Base-by-base conservation (phyloP, 1,139 yeast species). In the Pichia sp. region DNA sequence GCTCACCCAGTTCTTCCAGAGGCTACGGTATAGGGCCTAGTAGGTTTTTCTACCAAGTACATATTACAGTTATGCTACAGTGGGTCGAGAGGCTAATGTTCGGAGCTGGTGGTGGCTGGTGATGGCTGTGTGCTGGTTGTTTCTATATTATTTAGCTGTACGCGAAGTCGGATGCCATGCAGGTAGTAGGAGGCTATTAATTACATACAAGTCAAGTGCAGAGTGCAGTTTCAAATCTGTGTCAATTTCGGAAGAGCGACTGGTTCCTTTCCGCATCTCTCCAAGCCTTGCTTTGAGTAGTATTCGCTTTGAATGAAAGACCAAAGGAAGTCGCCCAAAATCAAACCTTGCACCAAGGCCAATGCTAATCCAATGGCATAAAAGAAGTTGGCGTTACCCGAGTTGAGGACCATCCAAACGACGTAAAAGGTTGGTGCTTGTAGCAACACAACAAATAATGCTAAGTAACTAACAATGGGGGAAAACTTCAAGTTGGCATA, bases 321-420 rank as follows among this genome's bases (percentile, higher is more conserved):
- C 96, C 97, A 88, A 11, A 81, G 61, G 47, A 85, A 71, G 51
- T 93, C 98, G 40, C 82, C 69, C 22, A 87, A 52, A 3, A 85
- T 65, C 24, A 85, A 60, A 1, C 78, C 76, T 50, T 87, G 71
- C 3, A 87, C 85, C 13, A 77, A 64, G 0, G 86, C 80, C 63
- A 88, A 83, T 4, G 82, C 83, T 45, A 91, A 68, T 17, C 93
- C 86, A 49, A 91, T 83, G 35, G 97, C 95, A 63, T 88, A 91
- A 64, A 87, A 91, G 65, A 91, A 91, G 61, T 91, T 91, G 43
- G 96, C 80, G 62, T 91, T 91, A 18, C 44, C 99, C 22, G 93
- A 86, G 12, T 96, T 96, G 42, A 86, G 68, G 37, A 82, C 84
- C 47, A 91, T 85, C 99, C 99, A 91, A 46, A 93, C 72, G 56